Base-by-base conservation (phyloP, 768 basidiomycete species). In the Guyanaporus albipodus region DNA sequence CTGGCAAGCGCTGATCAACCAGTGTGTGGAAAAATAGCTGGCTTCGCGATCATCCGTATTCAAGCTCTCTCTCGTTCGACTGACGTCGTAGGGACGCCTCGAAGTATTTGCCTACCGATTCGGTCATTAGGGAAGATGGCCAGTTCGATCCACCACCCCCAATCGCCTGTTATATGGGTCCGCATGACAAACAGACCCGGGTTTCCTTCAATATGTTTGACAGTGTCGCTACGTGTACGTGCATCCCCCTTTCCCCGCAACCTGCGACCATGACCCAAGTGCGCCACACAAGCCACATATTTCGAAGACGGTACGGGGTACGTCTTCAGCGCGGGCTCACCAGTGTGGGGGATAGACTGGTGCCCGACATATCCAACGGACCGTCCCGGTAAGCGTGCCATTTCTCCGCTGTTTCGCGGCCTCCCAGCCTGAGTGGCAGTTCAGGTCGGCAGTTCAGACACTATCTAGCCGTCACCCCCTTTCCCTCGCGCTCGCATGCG, bases 311-410 rank as follows among this genome's bases (percentile, higher is more conserved):
- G 78, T 53, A 71, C 73, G 23, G 75, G 85, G 0, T 76, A 85
- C 50, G 70, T 95, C 2, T 85, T 97, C 65, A 89, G 85, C 51
- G 85, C 88, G 0, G 96, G 96, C 6, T 87, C 85, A 3, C 87
- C 91, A 0, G 86, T 90, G n/a, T 91, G 87, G 83, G 90, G 83
- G 3, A 59, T 95, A 28, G 91, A 94, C 54, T 98, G 94, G 94
- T 93, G 92, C 63, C 95, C 96, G 4, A 80, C 84, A 19, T 76
- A 85, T 50, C 66, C 72, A 18, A 69, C 74, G 28, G 81, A 83
- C 39, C 73, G 80, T 31, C 52, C 68, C 38, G 61, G 87, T 87
- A 56, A 55, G 74, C 2, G 36, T 12, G 21, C 7, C 4, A 1
- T 11, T 22, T 22, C 2, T 17, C 21, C 5, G 6, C 38, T 11